Evolutionary conservation across 495 filamentous ascomycete species (phyloP).

Genomic region (Penicillium soppii): DNA sequence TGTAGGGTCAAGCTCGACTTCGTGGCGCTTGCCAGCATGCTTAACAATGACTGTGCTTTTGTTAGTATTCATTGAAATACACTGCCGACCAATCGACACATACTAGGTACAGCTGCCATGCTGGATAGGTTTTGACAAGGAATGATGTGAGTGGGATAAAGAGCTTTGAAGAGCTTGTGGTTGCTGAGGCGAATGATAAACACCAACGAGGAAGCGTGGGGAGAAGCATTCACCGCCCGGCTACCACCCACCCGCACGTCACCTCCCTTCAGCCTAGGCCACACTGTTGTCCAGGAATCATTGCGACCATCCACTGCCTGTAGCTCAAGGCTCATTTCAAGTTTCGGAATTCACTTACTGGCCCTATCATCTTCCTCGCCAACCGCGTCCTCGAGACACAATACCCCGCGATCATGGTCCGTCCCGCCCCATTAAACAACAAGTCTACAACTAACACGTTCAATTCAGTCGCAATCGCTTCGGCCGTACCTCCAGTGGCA

Average conservation of each 20-base stretch:
- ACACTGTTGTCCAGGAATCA: conserved; percentile 3
- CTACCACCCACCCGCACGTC: conserved; percentile 21
- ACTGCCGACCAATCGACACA: conserved; percentile 15
- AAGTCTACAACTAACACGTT: conserved; percentile 7
- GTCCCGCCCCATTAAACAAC: not conserved
- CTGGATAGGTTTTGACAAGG: conserved; percentile 13
- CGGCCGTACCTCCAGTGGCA: conserved; percentile 82
- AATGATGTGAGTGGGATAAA: conserved; percentile 7
- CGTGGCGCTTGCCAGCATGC: conserved; percentile 90
- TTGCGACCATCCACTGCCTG: not conserved
- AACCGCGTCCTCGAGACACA: not conserved
- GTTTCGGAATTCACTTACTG: not conserved
- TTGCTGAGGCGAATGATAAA: conserved; percentile 30
- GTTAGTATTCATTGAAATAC: conserved; percentile 26
- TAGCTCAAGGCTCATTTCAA: not conserved
- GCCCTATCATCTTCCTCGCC: not conserved
- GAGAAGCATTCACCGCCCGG: conserved; percentile 38
- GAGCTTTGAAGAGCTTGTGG: conserved; percentile 25
- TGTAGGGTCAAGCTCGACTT: conserved; percentile 84
- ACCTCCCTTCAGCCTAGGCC: conserved; percentile 11
- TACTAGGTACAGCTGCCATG: conserved; percentile 66
- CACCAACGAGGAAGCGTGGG: conserved; percentile 38
- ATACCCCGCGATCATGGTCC: conserved; percentile 20
- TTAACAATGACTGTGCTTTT: conserved; percentile 76
- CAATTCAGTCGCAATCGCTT: conserved; percentile 85